Base-by-base conservation (phyloP, 305 asterid species). In the Solanum hybrid region DNA sequence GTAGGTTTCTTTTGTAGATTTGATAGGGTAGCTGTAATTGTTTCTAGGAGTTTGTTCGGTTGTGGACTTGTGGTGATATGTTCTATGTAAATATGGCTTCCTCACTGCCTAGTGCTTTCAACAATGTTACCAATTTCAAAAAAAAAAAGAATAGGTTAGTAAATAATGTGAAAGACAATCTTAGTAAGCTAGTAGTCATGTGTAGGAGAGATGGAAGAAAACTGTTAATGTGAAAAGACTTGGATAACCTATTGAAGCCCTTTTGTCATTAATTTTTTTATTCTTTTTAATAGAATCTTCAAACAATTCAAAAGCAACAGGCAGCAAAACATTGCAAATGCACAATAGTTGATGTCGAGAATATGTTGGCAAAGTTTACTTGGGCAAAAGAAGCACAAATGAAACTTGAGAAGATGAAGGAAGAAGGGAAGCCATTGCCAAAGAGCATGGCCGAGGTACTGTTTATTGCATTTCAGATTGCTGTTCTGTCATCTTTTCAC, bases 401-500 rank as follows among this genome's bases (percentile, higher is more conserved):
- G 78, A 97, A 96, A 94, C 38, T 95, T 77, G 96, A 93, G 91
- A 92, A 94, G 93, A 93, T 96, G 78, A 91, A 96, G 89, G 95
- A 91, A 69, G 98, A 97, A 89, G 99, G 99, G 86, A 97, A 97
- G 90, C 98, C 98, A 51, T 89, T 96, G 93, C 99, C 99, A 22
- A 97, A 92, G 95, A 96, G 91, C 92, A 75, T 95, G 93, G 94
- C 93, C 2, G 99, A 97, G 99, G 98, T 96, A 93, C 72, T 60
- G 34, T 71, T 78, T 87, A 86, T 87, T 90, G 24, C 40, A 66
- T 9, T 76, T 86, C 90, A 27, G 37, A 27, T 27, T 42, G 36
- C 86, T 40, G 86, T 27, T 81, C 26, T 81, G 66, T 81, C n/a
- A n/a, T 79, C 22, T 79, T 38, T 79, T 38, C n/a, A 8, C 66